Percentiles rank a stretch among this genome's conserved stretches.
Evolutionary conservation across 2,329 filamentous ascomycete genomes (phyloP).

Genomic region (Cercospora berteroae): DNA sequence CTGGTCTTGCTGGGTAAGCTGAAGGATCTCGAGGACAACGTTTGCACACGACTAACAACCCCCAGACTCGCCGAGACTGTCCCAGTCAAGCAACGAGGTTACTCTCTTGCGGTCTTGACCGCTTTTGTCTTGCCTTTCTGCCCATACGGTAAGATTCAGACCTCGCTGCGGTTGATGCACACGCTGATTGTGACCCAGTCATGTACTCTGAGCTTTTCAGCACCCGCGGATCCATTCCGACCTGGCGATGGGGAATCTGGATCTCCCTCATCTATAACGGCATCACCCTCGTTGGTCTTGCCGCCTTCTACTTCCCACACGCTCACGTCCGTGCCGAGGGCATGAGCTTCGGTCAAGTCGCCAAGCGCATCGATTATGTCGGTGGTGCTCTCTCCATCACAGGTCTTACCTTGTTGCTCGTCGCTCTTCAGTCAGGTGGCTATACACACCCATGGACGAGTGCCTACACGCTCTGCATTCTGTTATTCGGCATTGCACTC

Average conservation of each 20-base stretch:
- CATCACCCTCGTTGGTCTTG: slow-evolving; percentile 27
- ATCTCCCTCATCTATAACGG: slow-evolving; percentile 31
- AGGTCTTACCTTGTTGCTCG: slow-evolving; percentile 49
- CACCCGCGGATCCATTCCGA: slow-evolving; percentile 35
- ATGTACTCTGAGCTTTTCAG: slow-evolving; percentile 60
- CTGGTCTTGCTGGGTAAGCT: slow-evolving; percentile 57
- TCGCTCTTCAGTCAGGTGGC: slow-evolving; percentile 43
- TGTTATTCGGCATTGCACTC: slow-evolving; percentile 39
- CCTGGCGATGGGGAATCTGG: slow-evolving; percentile 53
- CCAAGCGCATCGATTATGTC: slow-evolving; percentile 51
- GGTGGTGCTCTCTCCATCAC: slow-evolving; percentile 52
- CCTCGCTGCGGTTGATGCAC: neutral
- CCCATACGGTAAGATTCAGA: slow-evolving; percentile 43
- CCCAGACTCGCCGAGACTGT: slow-evolving; percentile 28
- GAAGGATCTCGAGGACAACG: neutral
- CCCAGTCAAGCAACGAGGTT: slow-evolving; percentile 28
- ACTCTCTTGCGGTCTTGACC: slow-evolving; percentile 28
- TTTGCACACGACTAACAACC: neutral
- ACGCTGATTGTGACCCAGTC: slow-evolving; percentile 37
- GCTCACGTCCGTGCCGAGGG: slow-evolving; percentile 45
- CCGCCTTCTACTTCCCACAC: slow-evolving; percentile 55
- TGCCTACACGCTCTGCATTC: slow-evolving; percentile 39
- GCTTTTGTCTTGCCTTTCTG: slow-evolving; percentile 56
- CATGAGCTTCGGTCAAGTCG: slow-evolving; percentile 42
- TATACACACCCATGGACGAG: slow-evolving; percentile 42